Evolutionary conservation across 2,329 filamentous ascomycete species (phyloP), one percentile per base, ranked within the genome.

Genomic region (Xylariaceae sp.): DNA sequence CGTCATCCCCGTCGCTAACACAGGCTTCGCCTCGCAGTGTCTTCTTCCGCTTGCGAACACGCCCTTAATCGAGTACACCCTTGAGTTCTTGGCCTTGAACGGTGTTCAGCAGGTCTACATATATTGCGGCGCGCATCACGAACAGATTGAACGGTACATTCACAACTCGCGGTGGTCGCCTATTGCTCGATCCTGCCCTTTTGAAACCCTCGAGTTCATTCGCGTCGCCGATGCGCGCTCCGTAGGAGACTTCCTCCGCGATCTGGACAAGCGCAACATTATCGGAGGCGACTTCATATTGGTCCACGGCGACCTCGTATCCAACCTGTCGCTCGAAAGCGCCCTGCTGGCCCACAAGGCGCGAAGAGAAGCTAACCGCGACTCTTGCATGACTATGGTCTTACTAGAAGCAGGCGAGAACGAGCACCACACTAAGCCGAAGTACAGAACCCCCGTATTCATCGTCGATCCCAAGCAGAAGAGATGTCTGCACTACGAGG

Each of bases 301-400:
- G 7, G 91, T 97, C 2, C 92, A 95, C 72, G 93, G 93, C 58
- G 94, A 99, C 73, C 82, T 97, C 30, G 87, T 99, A 53, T 90
- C 91, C 65, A 97, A 97, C 70, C 78, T 97, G 58, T 84, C 88
- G 15, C 85, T 99, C n/a, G 90, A 93, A 62, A 79, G 80, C 52
- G 88, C 89, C 7, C 77, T 99, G 55, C 84, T 86, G 2, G 86
- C 85, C 56, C 94, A 99, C 73, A 86, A 90, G 62, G 87, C 87
- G 57, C 87, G 94, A 60, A 85, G 92, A 61, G 84, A 88, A 70
- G 86, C 87, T 56, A 91, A 95, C 76, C 93, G 94, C 69, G 93
- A 96, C 72, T 92, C 93, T 44, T 96, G 97, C 75, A 97, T 99
- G 94, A 99, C 94, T 2, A 89, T 97, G 82, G 84, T 99, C 10